Evolutionary conservation across 768 basidiomycete genomes (phyloP).

Genomic region (Mycena polygramma): DNA sequence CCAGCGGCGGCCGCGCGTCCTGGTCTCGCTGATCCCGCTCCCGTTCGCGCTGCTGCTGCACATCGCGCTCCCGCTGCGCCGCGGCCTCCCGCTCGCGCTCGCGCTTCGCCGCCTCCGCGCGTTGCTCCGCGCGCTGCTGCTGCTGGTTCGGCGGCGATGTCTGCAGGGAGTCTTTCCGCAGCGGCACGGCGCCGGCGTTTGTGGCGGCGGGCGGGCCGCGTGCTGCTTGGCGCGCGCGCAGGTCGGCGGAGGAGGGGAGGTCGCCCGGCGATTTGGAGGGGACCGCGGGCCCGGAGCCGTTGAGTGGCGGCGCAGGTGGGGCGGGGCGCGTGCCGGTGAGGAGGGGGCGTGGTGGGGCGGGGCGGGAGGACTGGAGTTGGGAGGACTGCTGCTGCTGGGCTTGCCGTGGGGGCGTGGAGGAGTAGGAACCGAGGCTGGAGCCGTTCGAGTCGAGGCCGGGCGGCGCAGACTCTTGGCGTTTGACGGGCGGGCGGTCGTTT

Average conservation of each 20-base stretch:
- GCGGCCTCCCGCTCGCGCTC: constrained; percentile 51
- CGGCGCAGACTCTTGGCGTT: constrained; percentile 63
- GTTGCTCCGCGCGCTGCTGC: constrained; percentile 49
- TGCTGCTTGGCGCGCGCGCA: constrained; percentile 73
- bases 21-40: constrained; percentile 50
- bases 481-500: constrained; percentile 51
- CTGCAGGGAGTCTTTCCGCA: constrained; percentile 65
- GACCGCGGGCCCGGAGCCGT: constrained; percentile 39
- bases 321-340: constrained; percentile 48
- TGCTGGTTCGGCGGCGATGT: constrained; percentile 45
- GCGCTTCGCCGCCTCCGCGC: constrained; percentile 46
- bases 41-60: constrained; percentile 47
- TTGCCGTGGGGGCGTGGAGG: constrained; percentile 53
- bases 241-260: constrained; percentile 74
- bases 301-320: constrained; percentile 58
- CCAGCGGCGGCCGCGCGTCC: constrained; percentile 41
- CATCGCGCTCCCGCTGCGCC: constrained; percentile 44
- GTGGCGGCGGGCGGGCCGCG: constrained; percentile 58
- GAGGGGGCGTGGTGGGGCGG: constrained; percentile 78
- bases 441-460: constrained; percentile 28
- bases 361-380: constrained; percentile 64
- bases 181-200: constrained; percentile 48
- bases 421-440: constrained; percentile 40
- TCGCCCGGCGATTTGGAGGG: constrained; percentile 57
- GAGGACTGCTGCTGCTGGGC: constrained; percentile 64